phyloP scores from a whole-genome alignment of 768 basidiomycete genomes.

The Pleurotus eryngii region DNA sequence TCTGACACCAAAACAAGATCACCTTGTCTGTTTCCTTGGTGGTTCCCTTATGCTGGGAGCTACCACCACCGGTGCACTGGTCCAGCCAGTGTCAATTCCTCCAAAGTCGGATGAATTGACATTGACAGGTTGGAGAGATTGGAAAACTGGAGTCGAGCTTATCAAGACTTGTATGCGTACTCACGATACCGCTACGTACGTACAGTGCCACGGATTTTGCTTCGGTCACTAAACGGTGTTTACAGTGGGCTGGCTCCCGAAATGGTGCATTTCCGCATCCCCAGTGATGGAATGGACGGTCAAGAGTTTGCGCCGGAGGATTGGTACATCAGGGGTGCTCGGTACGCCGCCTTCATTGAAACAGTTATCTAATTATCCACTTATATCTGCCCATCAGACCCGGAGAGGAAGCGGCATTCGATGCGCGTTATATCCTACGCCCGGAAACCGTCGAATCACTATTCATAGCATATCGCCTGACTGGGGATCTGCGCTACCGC shows the following conservation, averaged over 20 bases:
- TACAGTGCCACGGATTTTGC: slow-evolving; percentile 7
- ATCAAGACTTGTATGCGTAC: slow-evolving; percentile 87
- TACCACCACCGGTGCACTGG: slow-evolving; percentile 57
- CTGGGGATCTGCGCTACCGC: slow-evolving; percentile 79
- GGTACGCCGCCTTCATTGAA: slow-evolving; percentile 26
- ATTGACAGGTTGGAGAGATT: slow-evolving; percentile 65
- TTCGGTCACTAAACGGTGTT: background rate
- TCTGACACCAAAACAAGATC: slow-evolving; percentile 86
- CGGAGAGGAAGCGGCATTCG: slow-evolving; percentile 54
- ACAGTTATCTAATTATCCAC: too few species aligned
- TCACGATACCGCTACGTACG: slow-evolving; percentile 80
- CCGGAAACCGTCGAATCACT: slow-evolving; percentile 95
- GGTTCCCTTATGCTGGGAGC: slow-evolving; percentile 91
- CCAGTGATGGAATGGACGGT: slow-evolving; percentile 49
- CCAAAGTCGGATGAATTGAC: slow-evolving; percentile 64
- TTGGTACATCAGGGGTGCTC: slow-evolving; percentile 90
- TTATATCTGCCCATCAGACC: slow-evolving; percentile 17
- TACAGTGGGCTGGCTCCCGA: slow-evolving; percentile 84
- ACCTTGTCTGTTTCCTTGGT: slow-evolving; percentile 92
- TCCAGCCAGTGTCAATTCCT: slow-evolving; percentile 58
- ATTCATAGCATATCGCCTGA: slow-evolving; percentile 88
- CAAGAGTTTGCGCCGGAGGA: slow-evolving; percentile 49
- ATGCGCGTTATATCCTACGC: slow-evolving; percentile 91
- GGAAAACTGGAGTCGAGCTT: slow-evolving; percentile 76
- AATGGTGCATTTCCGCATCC: slow-evolving; percentile 80